Base-by-base conservation (phyloP, 2,329 filamentous ascomycete genomes). In the Phyllosticta paracitricarpa region DNA sequence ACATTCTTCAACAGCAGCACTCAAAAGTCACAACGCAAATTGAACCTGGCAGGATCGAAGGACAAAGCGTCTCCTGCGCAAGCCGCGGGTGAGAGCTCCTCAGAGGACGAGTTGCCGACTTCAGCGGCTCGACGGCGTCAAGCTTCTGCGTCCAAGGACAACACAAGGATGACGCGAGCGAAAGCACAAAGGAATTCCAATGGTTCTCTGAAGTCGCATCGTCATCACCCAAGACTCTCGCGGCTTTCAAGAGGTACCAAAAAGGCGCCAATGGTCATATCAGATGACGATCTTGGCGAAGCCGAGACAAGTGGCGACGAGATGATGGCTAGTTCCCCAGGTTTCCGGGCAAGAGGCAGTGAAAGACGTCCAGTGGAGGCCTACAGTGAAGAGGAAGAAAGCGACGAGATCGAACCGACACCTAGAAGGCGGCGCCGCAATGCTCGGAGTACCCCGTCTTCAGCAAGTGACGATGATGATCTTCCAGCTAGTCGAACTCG, bases 151-250 rank as follows among this genome's bases (percentile, higher is more conserved):
- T n/a, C 8, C 8, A 22, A 10, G 51, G n/a, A 19, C 9, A 7
- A 33, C 22, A 22, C 54, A 1, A 74, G 51, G 71, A 61, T 9
- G 61, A 63, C 24, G 64, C 66, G 17, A 59, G 54, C 22, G 63
- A 58, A n/a, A 58, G 56, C 19, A 56, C 65, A 17, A 51, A 64
- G 7, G 28, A 63, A 24, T 9, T 10, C 57, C 22, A 33, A 51
- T n/a, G 40, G 40, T 2, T 55, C 58, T 7, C 25, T 19, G 1
- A 53, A 24, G 12, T 12, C 54, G n/a, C n/a, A 9, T 17, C 35
- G 54, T 35, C 48, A 40, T 28, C 3, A 30, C 17, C 57, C 55
- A 7, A 53, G 59, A 33, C 19, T 30, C 52, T 51, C 30, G 6
- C 28, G 40, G 22, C 22, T 25, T 2, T 26, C 25, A 24, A 33